A percentile compares a stretch with the other conserved stretches of the same genome.
phyloP scores from a whole-genome alignment of 2,329 filamentous ascomycete species.

The Periconia digitata region DNA sequence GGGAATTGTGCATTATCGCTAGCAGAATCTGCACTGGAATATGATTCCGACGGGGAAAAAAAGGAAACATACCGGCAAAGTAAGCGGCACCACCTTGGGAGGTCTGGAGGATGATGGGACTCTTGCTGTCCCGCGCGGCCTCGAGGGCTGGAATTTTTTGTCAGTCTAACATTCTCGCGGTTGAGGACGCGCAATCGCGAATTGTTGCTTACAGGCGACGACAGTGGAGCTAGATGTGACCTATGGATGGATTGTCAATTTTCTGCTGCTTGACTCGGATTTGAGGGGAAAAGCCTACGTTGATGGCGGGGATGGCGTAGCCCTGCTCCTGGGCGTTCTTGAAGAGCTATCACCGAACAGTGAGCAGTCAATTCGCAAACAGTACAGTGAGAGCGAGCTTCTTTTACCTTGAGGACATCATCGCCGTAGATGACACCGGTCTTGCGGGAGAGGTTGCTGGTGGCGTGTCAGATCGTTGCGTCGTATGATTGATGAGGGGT shows the following conservation, averaged over 20 bases:
- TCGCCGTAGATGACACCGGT: constrained; percentile 65
- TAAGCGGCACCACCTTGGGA: constrained; percentile 73
- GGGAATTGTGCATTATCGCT: neutral
- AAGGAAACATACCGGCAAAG: constrained; percentile 80
- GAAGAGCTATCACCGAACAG: constrained; percentile 61
- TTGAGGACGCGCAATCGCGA: neutral
- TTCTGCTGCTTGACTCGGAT: neutral
- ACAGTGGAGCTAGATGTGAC: constrained; percentile 90
- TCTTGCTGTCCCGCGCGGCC: constrained; percentile 88
- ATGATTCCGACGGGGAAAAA: neutral
- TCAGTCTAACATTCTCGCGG: constrained; percentile 1
- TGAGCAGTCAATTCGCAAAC: constrained; percentile 3
- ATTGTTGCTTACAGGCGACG: constrained; percentile 48
- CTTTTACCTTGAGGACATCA: constrained; percentile 53
- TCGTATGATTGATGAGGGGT: neutral
- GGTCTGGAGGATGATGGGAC: constrained; percentile 89
- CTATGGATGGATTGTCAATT: constrained; percentile 43
- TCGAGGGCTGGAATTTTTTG: constrained; percentile 73
- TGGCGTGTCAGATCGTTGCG: constrained; percentile 2
- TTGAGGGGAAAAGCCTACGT: constrained; percentile 16
- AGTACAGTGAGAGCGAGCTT: neutral
- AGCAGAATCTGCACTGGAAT: neutral
- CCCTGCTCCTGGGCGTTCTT: constrained; percentile 84
- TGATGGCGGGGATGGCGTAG: constrained; percentile 42
- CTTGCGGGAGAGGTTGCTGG: constrained; percentile 58